phyloP scores from a whole-genome alignment of 345 rosid species.

The Geranium brycei region DNA sequence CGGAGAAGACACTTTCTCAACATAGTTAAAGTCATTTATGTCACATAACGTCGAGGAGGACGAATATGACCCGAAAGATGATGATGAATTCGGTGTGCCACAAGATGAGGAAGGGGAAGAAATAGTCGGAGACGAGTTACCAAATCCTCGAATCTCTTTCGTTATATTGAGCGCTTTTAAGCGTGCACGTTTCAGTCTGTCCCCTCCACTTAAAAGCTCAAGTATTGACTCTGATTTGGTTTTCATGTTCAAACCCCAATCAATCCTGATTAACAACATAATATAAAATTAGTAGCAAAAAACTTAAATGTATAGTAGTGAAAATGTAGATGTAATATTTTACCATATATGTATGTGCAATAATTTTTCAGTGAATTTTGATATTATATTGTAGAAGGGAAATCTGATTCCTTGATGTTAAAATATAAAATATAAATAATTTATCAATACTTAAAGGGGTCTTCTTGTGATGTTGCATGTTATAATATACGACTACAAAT shows the following conservation, averaged over 20 bases:
- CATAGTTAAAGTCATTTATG: conserved; percentile 2
- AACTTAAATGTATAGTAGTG: too few species aligned
- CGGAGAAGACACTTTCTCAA: not conserved
- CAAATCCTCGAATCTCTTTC: conserved; percentile 46
- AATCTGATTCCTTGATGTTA: too few species aligned
- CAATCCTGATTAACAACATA: conserved; percentile 15
- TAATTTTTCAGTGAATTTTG: too few species aligned
- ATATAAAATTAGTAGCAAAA: too few species aligned
- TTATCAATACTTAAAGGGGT: too few species aligned
- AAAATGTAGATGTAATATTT: too few species aligned
- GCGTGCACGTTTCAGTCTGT: conserved; percentile 23
- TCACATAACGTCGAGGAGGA: conserved; percentile 11
- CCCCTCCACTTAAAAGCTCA: conserved; percentile 25
- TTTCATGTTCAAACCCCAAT: conserved; percentile 42
- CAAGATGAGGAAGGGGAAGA: conserved; percentile 11
- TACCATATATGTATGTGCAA: too few species aligned
- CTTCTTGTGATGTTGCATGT: too few species aligned
- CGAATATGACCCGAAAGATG: conserved; percentile 23
- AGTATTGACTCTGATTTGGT: conserved; percentile 23
- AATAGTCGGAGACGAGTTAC: conserved; percentile 10
- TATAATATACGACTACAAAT: too few species aligned
- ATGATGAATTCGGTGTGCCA: conserved; percentile 2
- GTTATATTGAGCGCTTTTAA: conserved; percentile 33
- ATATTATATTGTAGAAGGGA: too few species aligned
- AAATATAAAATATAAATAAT: too few species aligned